Percentiles rank a stretch among this genome's conserved stretches.
phyloP scores from a whole-genome alignment of 2,329 filamentous ascomycete species.

The Xylariaceae sp. region DNA sequence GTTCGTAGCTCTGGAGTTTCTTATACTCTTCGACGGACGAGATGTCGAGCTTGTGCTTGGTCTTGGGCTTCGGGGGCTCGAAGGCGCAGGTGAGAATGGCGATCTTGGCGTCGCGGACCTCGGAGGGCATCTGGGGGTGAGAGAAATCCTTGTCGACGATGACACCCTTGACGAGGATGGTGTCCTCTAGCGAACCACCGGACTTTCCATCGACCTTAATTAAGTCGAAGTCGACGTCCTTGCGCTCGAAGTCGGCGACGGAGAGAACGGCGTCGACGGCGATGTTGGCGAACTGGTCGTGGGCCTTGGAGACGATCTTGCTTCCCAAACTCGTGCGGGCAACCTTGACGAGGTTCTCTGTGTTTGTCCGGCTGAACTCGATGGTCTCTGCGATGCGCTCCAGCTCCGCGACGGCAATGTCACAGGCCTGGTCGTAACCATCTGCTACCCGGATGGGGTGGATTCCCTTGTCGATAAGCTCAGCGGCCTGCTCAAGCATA shows the following conservation, averaged over 20 bases:
- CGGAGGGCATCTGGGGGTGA: conserved; percentile 96
- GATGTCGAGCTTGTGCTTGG: conserved; percentile 98
- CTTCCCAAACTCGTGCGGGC: conserved; percentile 93
- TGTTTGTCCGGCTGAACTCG: conserved; percentile 74
- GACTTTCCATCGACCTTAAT: conserved; percentile 99
- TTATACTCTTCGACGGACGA: conserved; percentile 97
- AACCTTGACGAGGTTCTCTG: conserved; percentile 83
- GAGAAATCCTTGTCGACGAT: conserved; percentile 99
- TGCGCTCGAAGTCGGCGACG: conserved; percentile 90
- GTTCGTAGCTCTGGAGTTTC: conserved; percentile 92
- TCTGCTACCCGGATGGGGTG: conserved; percentile 98
- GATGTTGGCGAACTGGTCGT: conserved; percentile 96
- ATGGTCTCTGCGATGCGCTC: conserved; percentile 91
- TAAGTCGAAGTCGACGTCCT: conserved; percentile 96
- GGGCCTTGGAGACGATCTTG: conserved; percentile 98
- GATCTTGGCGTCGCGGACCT: conserved; percentile 92
- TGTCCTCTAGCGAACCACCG: conserved; percentile 87
- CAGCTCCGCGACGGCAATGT: conserved; percentile 88
- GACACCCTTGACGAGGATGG: conserved; percentile 91
- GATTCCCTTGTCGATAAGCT: conserved; percentile 99
- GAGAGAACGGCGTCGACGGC: conserved; percentile 95
- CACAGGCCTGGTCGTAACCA: conserved; percentile 95
- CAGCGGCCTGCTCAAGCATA: conserved; percentile 90
- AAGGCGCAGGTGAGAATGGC: conserved; percentile 97
- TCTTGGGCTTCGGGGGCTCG: conserved; percentile 98